Conservation (phyloP, 1,284 basidiomycete genomes). For the Butyriboletus appendiculatus region DNA sequence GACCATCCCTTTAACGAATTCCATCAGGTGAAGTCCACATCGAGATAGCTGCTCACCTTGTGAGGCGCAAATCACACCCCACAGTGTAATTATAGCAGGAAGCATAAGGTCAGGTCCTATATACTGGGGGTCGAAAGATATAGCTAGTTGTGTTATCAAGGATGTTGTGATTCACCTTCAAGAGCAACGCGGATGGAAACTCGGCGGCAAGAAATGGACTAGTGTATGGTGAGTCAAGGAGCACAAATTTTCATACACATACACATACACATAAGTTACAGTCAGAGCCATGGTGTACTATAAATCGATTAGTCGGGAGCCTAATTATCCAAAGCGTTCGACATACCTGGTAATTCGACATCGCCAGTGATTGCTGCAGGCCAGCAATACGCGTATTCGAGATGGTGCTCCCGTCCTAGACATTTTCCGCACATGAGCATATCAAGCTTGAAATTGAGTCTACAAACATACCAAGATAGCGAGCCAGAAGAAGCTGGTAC, state of each 20-base stretch:
- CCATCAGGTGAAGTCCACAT: constrained; percentile 5
- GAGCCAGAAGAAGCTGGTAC: constrained; percentile 50
- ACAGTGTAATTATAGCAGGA: constrained; percentile 54
- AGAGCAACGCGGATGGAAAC: constrained; percentile 59
- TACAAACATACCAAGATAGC: constrained; percentile 45
- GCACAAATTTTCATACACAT: not conserved
- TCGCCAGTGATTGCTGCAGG: no score
- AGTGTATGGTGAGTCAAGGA: not conserved
- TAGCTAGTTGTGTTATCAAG: constrained; percentile 19
- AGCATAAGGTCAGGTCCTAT: constrained; percentile 60
- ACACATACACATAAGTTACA: constrained; percentile 38
- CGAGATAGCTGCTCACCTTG: constrained; percentile 14
- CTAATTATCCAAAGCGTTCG: no score
- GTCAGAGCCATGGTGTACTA: no score
- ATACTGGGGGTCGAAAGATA: constrained; percentile 34
- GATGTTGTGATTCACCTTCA: constrained; percentile 28
- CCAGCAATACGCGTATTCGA: no score
- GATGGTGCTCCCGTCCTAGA: constrained; percentile 15
- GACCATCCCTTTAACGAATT: constrained; percentile 46
- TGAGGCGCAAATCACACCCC: constrained; percentile 54
- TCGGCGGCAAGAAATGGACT: constrained; percentile 60
- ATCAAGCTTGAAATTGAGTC: not conserved
- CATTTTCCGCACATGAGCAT: not conserved
- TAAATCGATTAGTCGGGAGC: constrained; percentile 18
- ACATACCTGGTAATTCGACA: no score